These are phyloP conservation scores for Neonectria sp. DNA, from an alignment of 2,329 filamentous ascomycete species.

Conservation along the genomic window DNA sequence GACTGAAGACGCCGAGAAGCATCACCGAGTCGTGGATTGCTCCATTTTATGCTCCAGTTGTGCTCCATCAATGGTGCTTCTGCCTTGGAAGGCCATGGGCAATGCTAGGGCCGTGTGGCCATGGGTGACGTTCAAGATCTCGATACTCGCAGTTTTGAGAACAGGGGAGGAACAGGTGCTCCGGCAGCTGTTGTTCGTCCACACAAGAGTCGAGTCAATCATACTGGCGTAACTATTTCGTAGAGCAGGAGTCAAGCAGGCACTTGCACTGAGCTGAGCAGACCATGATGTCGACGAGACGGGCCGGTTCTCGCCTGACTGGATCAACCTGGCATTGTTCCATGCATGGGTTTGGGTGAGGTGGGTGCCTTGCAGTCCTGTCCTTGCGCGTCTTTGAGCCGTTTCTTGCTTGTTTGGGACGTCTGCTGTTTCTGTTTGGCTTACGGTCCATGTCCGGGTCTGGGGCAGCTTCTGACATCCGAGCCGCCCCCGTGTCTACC, in stretches of 20 bases:
- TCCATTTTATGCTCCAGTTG: slow-evolving; percentile 33
- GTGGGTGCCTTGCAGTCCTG: slow-evolving; percentile 37
- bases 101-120: slow-evolving; percentile 13
- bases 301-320: slow-evolving; percentile 41
- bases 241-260: neutral
- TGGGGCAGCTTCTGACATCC: slow-evolving; percentile 23
- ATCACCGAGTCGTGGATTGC: slow-evolving; percentile 42
- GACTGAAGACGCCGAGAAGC: slow-evolving; percentile 39
- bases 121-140: slow-evolving; percentile 39
- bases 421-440: slow-evolving; percentile 30
- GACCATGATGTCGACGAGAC: slow-evolving; percentile 36
- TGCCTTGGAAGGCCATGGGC: slow-evolving; percentile 11
- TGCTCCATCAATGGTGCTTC: slow-evolving; percentile 13
- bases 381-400: slow-evolving; percentile 23
- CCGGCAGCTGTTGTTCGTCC: slow-evolving; percentile 15
- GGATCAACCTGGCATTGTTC: slow-evolving; percentile 9
- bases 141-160: slow-evolving; percentile 33
- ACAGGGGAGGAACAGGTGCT: slow-evolving; percentile 33
- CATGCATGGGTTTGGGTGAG: slow-evolving; percentile 25
- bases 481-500: slow-evolving; percentile 21
- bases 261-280: slow-evolving; percentile 17
- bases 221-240: neutral
- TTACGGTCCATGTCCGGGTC: slow-evolving; percentile 1
- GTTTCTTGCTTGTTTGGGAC: slow-evolving; percentile 28
- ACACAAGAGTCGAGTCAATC: neutral